Base-by-base conservation (phyloP, 495 filamentous ascomycete genomes). In the Daldinia loculata region DNA sequence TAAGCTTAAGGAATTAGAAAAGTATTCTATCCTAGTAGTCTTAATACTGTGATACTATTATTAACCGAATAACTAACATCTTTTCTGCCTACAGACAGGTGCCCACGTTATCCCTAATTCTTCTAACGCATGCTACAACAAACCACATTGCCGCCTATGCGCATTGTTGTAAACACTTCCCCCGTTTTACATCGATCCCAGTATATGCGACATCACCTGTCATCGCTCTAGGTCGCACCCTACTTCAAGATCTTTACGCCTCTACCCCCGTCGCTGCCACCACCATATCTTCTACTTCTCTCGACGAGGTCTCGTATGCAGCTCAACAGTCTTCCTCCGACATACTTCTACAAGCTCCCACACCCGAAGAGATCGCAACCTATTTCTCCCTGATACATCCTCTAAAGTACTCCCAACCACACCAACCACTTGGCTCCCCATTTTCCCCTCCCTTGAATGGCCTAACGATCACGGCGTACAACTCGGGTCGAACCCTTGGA, bases 161-260 rank as follows among this genome's bases (percentile, higher is more conserved):
- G 48, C 94, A 99, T 78, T 97, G 94, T 84, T 99, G 96, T 87
- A 97, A 97, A 78, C 89, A 97, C 78, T 91, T 97, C 71, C 94
- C 96, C 59, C 86, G 90, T 45, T 98, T 99, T 80, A 91, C 90
- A 0, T 89, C 93, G 64, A 94, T 99, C 64, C 95, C 95, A n/a
- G 89, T 97, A 36, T 99, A 98, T 77, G 95, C 96, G 24, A 99
- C 95, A 5, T 89, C 89, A 39, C 95, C 95, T 11, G 92, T 99
- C 56, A 93, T 98, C 68, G 91, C 94, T 5, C 89, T 98, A 34
- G 96, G 95, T 4, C 91, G 95, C 19, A 96, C 94, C 2, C 84
- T 97, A 26, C 81, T 97, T 24, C 93, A 97, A 80, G 95, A 99
- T 75, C 84, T 98, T 29, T 98, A 99, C 77, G 87, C 91, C 17